Base-by-base conservation (phyloP, 2,329 filamentous ascomycete species). In the Penicillium polonicum region DNA sequence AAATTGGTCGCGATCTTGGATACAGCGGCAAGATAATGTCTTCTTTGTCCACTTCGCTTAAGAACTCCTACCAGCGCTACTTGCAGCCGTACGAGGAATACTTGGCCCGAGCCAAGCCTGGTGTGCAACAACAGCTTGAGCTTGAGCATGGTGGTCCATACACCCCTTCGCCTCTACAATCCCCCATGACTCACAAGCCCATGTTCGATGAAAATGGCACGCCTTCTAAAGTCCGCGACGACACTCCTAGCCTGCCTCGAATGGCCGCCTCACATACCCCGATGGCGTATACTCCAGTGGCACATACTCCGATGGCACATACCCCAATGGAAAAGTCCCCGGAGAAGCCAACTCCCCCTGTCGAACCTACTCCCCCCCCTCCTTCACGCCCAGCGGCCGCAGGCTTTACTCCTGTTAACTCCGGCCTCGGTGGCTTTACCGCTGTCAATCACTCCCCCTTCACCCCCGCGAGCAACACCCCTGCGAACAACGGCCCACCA, bases 11-110 rank as follows among this genome's bases (percentile, higher is more conserved):
- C 69, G 94, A 97, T 72, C 79, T 99, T 48, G 94, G 94, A 54
- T 99, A 99, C 76, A 97, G 93, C 71, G 94, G 94, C 72, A 99
- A 99, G 80, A 99, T 99, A 62, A 99, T 99, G 94, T 97, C 93
- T 2, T 97, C 94, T 9, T 80, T 99, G 46, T 99, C 94, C 6
- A 99, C 94, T 0, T 97, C 94, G 5, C 83, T 99, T 42, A 99
- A 97, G 74, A 99, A 99, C 74, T 97, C 94, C 0, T 99, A 95
- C 68, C 92, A 96, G 73, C 88, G 93, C 76, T 99, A 94, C 91
- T 86, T 99, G 4, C 91, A 92, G 70, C 94, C 94, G 0, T 99
- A 97, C 68, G 94, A 99, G 75, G 92, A 97, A 62, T 99, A 96
- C 72, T 79, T 99, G 43, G 85, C 90, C 52, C 80, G 93, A 15